Evolutionary conservation across 495 filamentous ascomycete species (phyloP), one percentile per base, ranked within the genome.

Genomic region (Hypoxylon perforatum): DNA sequence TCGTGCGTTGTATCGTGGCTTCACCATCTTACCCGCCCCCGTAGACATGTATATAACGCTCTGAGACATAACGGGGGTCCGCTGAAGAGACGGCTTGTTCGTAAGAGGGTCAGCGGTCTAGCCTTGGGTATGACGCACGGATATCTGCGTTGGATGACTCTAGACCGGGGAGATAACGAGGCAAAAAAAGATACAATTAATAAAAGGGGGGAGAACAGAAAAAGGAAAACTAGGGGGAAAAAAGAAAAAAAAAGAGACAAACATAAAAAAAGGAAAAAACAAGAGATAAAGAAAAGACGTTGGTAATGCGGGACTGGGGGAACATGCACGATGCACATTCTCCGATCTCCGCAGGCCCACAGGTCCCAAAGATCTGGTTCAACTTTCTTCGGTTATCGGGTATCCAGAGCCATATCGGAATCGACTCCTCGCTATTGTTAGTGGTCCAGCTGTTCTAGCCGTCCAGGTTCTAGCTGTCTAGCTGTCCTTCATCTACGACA

Each of bases 321-420:
- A n/a, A n/a, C n/a, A 28, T 28, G 25, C 25, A 28, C 3, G 25
- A 28, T 28, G 25, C 22, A 4, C 65, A 47, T 63, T 58, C 41
- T 46, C 55, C 59, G 65, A 63, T 69, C 60, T 63, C 60, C 60
- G 30, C 55, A 55, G 17, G 45, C 22, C 46, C 59, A 49, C 46
- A 23, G 23, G 64, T 57, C 72, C 72, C 72, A 56, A 54, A 72
- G 72, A 75, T 75, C 72, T 75, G 72, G 72, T 65, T 71, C 63
- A 67, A 56, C 60, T 61, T 54, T 52, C 17, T 50, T 71, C 72
- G 72, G 72, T 63, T 75, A 75, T 75, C 72, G 72, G 70, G 57
- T 73, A 75, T 73, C 72, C 66, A 70, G 21, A 64, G 44, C 42
- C 7, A 28, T 28, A 28, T 3, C 25, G 3, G 25, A 3, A 28